Evolutionary conservation across 73 alveolate genomes (phyloP).

Genomic region (Tetrahymena thermophila): DNA sequence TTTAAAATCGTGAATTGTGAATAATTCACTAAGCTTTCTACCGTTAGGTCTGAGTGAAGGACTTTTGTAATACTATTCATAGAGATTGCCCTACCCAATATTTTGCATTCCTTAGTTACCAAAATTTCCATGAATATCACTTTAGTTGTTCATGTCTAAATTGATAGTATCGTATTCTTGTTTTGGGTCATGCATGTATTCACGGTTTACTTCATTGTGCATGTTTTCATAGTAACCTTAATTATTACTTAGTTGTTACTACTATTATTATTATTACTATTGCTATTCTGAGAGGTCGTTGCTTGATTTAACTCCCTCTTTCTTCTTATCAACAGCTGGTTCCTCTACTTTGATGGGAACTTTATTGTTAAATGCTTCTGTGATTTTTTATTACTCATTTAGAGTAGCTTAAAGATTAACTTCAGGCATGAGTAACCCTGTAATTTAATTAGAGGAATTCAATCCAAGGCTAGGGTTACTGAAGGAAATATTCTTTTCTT

Average conservation of each 20-base stretch:
- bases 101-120: background rate
- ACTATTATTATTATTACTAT: background rate
- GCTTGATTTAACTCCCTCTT: background rate
- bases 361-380: background rate
- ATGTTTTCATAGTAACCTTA: background rate
- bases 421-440: background rate
- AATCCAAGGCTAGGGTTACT: background rate
- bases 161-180: background rate
- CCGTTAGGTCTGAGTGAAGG: background rate
- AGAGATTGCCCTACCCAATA: background rate
- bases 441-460: background rate
- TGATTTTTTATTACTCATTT: background rate
- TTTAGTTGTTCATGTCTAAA: background rate
- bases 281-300: background rate
- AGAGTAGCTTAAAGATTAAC: background rate
- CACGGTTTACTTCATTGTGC: background rate
- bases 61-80: background rate
- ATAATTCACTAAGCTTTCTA: background rate
- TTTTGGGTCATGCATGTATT: background rate
- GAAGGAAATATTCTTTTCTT: background rate
- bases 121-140: background rate
- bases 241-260: background rate
- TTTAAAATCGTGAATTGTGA: background rate
- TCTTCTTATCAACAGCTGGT: background rate
- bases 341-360: background rate